These are phyloP conservation scores for Symbiotaphrina buchneri DNA, from an alignment of 495 filamentous ascomycete species.

Conservation along the genomic window DNA sequence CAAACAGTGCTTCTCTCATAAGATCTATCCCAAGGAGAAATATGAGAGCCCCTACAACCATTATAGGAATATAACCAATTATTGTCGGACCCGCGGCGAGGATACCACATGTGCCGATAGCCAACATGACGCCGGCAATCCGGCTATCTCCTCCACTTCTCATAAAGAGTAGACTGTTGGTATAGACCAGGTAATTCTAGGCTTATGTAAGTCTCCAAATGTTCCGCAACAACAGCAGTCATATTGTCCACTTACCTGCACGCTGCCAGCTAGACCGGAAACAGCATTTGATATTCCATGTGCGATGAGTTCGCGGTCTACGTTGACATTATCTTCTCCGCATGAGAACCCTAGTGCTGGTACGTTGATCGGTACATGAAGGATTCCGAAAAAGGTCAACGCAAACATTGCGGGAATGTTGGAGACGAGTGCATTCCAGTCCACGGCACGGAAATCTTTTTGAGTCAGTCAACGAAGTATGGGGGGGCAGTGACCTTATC, in stretches of 20 bases:
- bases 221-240: neutral
- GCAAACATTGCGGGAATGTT: constrained; percentile 92
- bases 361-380: constrained; percentile 96
- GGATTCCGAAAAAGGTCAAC: constrained; percentile 86
- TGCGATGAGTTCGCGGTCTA: constrained; percentile 78
- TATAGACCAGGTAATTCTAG: constrained; percentile 87
- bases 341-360: constrained; percentile 75
- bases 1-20: constrained; percentile 64
- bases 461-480: neutral
- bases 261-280: constrained; percentile 67
- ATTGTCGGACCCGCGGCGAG: constrained; percentile 67
- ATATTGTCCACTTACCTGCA: constrained; percentile 40
- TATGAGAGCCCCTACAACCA: constrained; percentile 89
- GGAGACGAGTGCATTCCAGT: constrained; percentile 59
- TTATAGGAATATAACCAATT: constrained; percentile 86
- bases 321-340: constrained; percentile 73
- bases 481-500: no score
- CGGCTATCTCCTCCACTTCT: constrained; percentile 72
- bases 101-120: constrained; percentile 53
- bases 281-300: constrained; percentile 86
- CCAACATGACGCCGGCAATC: constrained; percentile 69
- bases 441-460: constrained; percentile 45
- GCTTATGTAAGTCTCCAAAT: neutral
- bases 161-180: constrained; percentile 90
- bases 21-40: constrained; percentile 86